Evolutionary conservation across 306 rosid species (phyloP), one percentile per base, ranked within the genome.

Genomic region (Begonia loranthoides): DNA sequence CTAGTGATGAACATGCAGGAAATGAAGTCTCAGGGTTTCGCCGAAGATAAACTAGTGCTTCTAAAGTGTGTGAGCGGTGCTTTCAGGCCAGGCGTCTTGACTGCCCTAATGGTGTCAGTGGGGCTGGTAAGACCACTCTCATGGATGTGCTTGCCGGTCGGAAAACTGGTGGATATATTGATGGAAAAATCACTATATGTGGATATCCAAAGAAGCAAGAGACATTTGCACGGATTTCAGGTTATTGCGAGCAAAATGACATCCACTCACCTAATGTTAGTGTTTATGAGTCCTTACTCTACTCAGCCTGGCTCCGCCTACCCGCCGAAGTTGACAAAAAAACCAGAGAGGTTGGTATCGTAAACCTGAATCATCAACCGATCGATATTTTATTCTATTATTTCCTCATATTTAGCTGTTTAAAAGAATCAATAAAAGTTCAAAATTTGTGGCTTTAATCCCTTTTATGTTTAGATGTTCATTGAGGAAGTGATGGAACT

Each of bases 111-210:
- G 97, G 95, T 19, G 81, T 89, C 19, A 84, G 93, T 36, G 97
- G 97, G 46, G 97, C 95, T 55, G 97, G 97, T n/a, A 89, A 89
- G 71, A 89, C 95, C 43, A 89, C 97, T 46, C 57, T 89, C 50
- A 89, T 89, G 97, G 97, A 89, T 70, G 97, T 89, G 11, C 69
- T 89, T 43, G 83, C 95, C 3, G 95, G 95, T 22, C 76, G 93
- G 76, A 89, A 89, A 75, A 89, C 95, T 6, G 84, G 93, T 1
- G 95, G 97, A 48, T 79, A 81, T 63, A 71, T 89, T 44, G 82
- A 79, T 4, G 97, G 97, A 17, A 64, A 52, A 52, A 62, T 89
- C 67, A 79, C 51, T 65, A 66, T 89, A 58, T 89, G 93, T 0
- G 93, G 97, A 4, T 77, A 69, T 71, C 97, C 89, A 16, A 89